phyloP scores from a whole-genome alignment of 495 filamentous ascomycete genomes.

The Pyrenula aspistea region DNA sequence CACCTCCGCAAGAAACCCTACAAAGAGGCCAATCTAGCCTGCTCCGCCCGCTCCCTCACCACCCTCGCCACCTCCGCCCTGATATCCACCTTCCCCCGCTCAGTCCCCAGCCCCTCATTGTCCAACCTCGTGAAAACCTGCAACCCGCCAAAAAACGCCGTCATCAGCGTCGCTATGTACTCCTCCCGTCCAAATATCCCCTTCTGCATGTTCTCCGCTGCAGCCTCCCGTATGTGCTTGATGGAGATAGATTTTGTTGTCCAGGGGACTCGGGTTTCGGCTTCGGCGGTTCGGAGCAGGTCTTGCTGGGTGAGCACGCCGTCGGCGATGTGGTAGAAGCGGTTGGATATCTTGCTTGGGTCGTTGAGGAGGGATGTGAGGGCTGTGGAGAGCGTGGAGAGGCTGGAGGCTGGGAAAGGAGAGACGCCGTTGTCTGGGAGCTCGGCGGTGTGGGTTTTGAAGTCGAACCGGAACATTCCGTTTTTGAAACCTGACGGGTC shows the following conservation, averaged over 20 bases:
- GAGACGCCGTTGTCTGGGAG: neutral
- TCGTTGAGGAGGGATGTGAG: neutral
- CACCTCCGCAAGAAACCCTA: too few relatives aligned
- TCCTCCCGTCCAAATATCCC: neutral
- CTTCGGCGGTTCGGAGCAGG: neutral
- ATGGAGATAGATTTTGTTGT: neutral
- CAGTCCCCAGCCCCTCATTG: neutral
- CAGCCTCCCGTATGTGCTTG: neutral
- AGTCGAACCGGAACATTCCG: neutral
- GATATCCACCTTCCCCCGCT: neutral
- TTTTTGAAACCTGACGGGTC: neutral
- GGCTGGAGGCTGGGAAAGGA: neutral
- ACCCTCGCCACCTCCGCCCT: neutral
- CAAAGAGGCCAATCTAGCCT: neutral
- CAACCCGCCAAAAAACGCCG: neutral
- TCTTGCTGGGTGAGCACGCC: neutral
- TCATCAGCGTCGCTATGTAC: neutral
- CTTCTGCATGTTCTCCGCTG: neutral
- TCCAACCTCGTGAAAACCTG: neutral
- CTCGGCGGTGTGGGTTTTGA: neutral
- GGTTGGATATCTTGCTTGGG: neutral
- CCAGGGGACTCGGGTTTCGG: neutral
- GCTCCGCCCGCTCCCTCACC: neutral
- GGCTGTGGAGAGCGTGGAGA: neutral
- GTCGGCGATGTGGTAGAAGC: neutral